Base-by-base conservation (phyloP, 345 rosid genomes). In the Carallia pectinifolia region DNA sequence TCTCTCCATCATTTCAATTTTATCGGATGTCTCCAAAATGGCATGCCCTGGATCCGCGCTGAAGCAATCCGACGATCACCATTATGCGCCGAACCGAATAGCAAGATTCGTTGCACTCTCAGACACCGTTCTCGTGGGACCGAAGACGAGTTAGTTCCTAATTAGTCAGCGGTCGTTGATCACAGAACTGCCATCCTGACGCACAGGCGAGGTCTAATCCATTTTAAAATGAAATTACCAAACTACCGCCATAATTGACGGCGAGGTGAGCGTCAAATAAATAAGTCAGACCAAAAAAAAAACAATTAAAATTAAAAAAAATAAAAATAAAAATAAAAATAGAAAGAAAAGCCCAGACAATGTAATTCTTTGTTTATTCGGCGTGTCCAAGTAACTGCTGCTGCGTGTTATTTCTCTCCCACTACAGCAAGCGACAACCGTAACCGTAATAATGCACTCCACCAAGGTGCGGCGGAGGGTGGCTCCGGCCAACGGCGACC, bases 381-480 rank as follows among this genome's bases (percentile, higher is more conserved):
- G 12, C 3, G 4, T 65, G 70, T 66, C 66, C 10, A 37, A 67
- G 61, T 40, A 67, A 61, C 62, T 5, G 61, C 58, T 65, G 23
- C 23, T 23, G 23, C 34, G 19, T 7, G 1, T 8, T 30, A 55
- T 34, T 23, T 62, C 38, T 18, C 1, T 37, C 66, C 4, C 31
- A 6, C 29, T 36, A 10, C 15, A 13, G 15, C 15, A 13, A 16
- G 16, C 17, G 3, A 44, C 17, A 44, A 13, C 50, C 50, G 50
- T 44, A 0, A 12, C 50, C 16, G 50, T 1, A 0, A 44, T 3
- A 13, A 90, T 94, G 98, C 86, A 85, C 64, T 65, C 97, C 58
- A 60, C 87, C 61, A 91, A 82, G 82, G 73, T 62, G 55, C 97
- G 97, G 81, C 97, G 97, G 65, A 94, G 89, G 72, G 82, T 83